Conservation (phyloP, 805 yeast genomes). For the Myxozyma lipomycoides region DNA sequence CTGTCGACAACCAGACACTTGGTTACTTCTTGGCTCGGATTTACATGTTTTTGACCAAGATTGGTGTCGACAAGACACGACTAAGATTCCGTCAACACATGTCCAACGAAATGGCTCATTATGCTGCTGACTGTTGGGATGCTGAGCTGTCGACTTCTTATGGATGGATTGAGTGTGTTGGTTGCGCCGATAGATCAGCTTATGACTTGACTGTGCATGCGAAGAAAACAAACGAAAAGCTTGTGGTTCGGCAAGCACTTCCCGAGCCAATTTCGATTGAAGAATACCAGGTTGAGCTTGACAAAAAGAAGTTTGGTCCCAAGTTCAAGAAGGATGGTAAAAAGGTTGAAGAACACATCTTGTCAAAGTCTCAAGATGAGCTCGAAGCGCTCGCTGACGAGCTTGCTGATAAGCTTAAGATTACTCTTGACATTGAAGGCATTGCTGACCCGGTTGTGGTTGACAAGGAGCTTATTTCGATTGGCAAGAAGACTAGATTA, state of each 20-base stretch:
- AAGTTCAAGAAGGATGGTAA: conserved; percentile 97
- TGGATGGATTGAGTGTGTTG: conserved; percentile 99
- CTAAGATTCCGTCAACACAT: conserved; percentile 97
- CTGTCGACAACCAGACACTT: conserved; percentile 94
- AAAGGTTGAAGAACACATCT: conserved; percentile 75
- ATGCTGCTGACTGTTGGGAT: conserved; percentile 99
- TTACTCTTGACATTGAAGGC: conserved; percentile 65
- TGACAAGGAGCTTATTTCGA: conserved; percentile 65
- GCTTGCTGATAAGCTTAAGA: conserved; percentile 57
- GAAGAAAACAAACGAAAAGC: conserved; percentile 89
- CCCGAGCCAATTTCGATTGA: conserved; percentile 81
- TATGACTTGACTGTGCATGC: conserved; percentile 94
- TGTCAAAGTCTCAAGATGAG: conserved; percentile 75
- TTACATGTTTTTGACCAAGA: conserved; percentile 72
- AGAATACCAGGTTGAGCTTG: conserved; percentile 76
- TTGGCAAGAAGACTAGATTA: conserved; percentile 71
- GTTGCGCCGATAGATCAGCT: conserved; percentile 99
- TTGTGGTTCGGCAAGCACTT: conserved; percentile 88
- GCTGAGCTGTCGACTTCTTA: conserved; percentile 93
- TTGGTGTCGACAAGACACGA: conserved; percentile 82
- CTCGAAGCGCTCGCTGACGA: conserved; percentile 71
- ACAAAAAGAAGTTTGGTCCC: conserved; percentile 96
- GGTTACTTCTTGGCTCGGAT: conserved; percentile 97
- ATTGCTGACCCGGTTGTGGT: conserved; percentile 60
- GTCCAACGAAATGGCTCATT: conserved; percentile 99